These are phyloP conservation scores for Fusarium verticillioides DNA, from an alignment of 2,329 filamentous ascomycete genomes.

Conservation along the genomic window DNA sequence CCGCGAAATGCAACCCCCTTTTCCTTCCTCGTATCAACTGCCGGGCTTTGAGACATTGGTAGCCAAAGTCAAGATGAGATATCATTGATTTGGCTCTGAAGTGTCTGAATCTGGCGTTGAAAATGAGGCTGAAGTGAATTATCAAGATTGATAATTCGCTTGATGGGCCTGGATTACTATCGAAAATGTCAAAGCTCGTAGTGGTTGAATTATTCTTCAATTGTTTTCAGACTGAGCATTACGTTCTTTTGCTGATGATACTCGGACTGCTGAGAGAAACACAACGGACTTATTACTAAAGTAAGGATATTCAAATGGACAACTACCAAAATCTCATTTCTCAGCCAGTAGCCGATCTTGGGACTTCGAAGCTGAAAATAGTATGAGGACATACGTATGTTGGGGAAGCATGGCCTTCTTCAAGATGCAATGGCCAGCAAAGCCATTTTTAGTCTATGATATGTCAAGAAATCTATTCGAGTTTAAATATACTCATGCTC, in stretches of 20 bases:
- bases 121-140: background rate
- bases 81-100: too few species aligned
- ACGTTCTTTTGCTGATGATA: background rate
- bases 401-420: too few species aligned
- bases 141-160: background rate
- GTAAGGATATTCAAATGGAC: background rate
- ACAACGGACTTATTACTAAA: background rate
- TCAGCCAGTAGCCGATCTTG: too few species aligned
- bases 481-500: too few species aligned
- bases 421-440: too few species aligned
- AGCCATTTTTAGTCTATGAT: too few species aligned
- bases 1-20: constrained; percentile 16
- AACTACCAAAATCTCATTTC: background rate
- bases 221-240: background rate
- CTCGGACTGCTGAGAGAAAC: background rate
- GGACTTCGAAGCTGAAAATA: rapidly evolving
- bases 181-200: too few species aligned
- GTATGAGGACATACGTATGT: background rate
- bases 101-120: background rate
- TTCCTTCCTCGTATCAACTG: constrained; percentile 1
- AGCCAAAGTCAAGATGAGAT: too few species aligned
- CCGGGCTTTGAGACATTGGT: background rate
- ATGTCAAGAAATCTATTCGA: too few species aligned
- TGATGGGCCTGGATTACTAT: background rate
- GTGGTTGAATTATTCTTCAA: too few species aligned